phyloP scores from a whole-genome alignment of 352 stramenopile species.

The Globisporangium barbulae region DNA sequence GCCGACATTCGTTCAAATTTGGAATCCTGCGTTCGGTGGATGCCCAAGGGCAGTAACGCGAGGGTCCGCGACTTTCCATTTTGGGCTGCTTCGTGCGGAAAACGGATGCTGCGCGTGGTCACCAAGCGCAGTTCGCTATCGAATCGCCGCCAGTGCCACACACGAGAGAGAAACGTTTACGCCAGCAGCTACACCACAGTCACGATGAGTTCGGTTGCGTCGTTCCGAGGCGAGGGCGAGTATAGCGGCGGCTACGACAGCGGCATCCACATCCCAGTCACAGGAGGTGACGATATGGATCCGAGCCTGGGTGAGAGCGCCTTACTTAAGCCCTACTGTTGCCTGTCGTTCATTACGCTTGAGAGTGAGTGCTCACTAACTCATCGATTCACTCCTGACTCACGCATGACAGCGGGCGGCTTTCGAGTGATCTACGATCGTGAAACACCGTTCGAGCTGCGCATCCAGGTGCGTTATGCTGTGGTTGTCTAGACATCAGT shows the following conservation, averaged over 20 bases:
- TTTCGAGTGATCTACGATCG: slow-evolving; percentile 91
- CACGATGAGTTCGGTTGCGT: slow-evolving; percentile 38
- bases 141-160: neutral
- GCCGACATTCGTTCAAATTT: neutral
- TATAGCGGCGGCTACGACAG: slow-evolving; percentile 13
- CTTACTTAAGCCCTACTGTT: neutral
- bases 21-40: neutral
- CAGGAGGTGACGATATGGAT: slow-evolving; percentile 64
- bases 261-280: slow-evolving; percentile 40
- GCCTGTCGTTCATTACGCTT: neutral
- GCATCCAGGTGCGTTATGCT: slow-evolving; percentile 65
- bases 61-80: neutral
- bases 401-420: slow-evolving; percentile 45
- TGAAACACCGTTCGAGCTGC: slow-evolving; percentile 89
- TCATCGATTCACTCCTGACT: neutral
- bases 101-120: neutral
- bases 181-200: neutral
- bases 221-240: slow-evolving; percentile 34
- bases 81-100: neutral
- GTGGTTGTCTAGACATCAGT: neutral
- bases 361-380: neutral
- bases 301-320: slow-evolving; percentile 59
- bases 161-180: neutral
- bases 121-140: neutral
- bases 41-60: neutral